These are phyloP conservation scores for Thalassiosira hispida DNA, from an alignment of 352 stramenopile genomes.

Conservation along the genomic window DNA sequence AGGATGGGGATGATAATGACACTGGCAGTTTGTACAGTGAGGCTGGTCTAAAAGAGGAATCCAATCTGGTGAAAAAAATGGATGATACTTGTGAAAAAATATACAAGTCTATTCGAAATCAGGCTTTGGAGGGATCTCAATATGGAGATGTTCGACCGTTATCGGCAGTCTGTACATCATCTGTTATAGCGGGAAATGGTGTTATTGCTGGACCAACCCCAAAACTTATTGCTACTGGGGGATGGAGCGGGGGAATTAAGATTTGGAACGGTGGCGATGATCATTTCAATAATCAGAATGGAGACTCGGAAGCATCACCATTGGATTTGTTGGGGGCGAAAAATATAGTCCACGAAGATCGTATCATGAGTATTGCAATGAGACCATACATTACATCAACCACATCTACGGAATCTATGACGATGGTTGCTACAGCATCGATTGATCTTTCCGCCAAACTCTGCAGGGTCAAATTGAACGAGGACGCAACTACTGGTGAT, in stretches of 20 bases:
- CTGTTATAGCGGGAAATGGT: conserved; percentile 33
- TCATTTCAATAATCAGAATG: conserved; percentile 49
- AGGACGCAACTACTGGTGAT: conserved; percentile 25
- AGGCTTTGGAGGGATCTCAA: conserved; percentile 92
- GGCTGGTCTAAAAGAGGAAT: conserved; percentile 33
- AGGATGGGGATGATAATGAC: conserved; percentile 35
- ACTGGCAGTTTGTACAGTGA: conserved; percentile 21
- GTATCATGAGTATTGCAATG: conserved; percentile 79
- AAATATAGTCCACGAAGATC: conserved; percentile 75
- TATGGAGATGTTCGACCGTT: conserved; percentile 93
- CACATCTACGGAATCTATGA: conserved; percentile 28
- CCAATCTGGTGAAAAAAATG: conserved; percentile 71
- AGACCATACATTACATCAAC: conserved; percentile 39
- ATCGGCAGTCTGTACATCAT: conserved; percentile 77
- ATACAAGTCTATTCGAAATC: conserved; percentile 83
- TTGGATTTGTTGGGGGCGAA: conserved; percentile 65
- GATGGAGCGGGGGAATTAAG: conserved; percentile 93
- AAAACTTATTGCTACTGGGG: conserved; percentile 87
- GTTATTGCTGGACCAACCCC: conserved; percentile 13
- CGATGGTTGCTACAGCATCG: conserved; percentile 81
- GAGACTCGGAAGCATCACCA: conserved; percentile 61
- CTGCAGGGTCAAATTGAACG: conserved; percentile 65
- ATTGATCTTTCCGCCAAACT: conserved; percentile 84
- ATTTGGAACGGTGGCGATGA: conserved; percentile 89
- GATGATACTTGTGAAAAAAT: conserved; percentile 84